phyloP scores from a whole-genome alignment of 805 yeast genomes.

The Debaryomyces castellii region DNA sequence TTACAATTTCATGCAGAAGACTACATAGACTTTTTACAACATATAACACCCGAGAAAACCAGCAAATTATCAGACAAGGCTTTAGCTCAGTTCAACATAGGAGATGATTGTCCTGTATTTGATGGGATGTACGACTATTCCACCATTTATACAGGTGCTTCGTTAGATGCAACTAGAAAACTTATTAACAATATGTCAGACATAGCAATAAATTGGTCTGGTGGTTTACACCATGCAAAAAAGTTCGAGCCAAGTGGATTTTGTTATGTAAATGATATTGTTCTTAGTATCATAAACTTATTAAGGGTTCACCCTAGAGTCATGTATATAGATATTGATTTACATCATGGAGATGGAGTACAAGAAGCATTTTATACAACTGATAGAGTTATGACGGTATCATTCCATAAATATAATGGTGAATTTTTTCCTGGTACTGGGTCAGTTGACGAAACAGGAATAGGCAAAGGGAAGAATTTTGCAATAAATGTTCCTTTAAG shows the following conservation, averaged over 20 bases:
- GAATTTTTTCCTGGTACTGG: slow-evolving; percentile 98
- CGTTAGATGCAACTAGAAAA: slow-evolving; percentile 88
- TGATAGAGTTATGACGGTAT: slow-evolving; percentile 94
- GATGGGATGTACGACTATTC: slow-evolving; percentile 94
- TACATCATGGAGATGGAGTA: slow-evolving; percentile 98
- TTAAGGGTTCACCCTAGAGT: slow-evolving; percentile 90
- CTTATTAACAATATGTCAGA: slow-evolving; percentile 84
- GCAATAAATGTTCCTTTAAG: slow-evolving; percentile 89
- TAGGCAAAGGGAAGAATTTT: slow-evolving; percentile 85
- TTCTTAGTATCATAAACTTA: slow-evolving; percentile 79
- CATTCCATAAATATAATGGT: slow-evolving; percentile 91
- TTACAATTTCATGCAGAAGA: slow-evolving; percentile 84
- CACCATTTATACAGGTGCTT: slow-evolving; percentile 87
- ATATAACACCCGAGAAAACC: slow-evolving; percentile 74
- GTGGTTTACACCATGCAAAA: slow-evolving; percentile 96
- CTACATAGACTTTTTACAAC: slow-evolving; percentile 72
- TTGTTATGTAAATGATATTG: slow-evolving; percentile 94
- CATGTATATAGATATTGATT: slow-evolving; percentile 88
- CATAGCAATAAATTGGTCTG: slow-evolving; percentile 94
- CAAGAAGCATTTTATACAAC: slow-evolving; percentile 95
- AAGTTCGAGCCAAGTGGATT: slow-evolving; percentile 93
- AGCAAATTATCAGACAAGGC: slow-evolving; percentile 55
- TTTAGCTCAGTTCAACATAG: slow-evolving; percentile 75
- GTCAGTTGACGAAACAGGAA: slow-evolving; percentile 82
- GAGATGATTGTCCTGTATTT: slow-evolving; percentile 92